A percentile compares a stretch with the other conserved stretches of the same genome.
phyloP scores from a whole-genome alignment of 148 eudicot species.

The Pouteria glomerata region DNA sequence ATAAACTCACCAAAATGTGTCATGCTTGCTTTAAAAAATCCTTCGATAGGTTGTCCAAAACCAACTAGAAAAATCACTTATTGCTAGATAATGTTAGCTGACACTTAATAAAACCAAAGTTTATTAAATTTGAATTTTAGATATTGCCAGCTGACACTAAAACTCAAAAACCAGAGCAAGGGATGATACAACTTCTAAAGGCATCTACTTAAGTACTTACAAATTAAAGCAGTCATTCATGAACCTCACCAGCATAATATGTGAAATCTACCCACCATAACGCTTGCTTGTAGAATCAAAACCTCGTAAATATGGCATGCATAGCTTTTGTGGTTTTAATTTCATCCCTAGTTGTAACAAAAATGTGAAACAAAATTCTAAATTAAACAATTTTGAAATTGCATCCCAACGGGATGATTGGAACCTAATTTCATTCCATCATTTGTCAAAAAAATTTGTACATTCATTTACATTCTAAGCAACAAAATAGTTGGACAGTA shows the following conservation, averaged over 20 bases:
- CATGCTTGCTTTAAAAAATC: slow-evolving; percentile 18
- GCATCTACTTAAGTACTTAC: background rate
- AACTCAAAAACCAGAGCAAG: no score
- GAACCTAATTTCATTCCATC: no score
- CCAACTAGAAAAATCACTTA: slow-evolving; percentile 5
- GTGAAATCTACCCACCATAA: background rate
- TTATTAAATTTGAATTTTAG: background rate
- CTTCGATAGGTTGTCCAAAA: slow-evolving; percentile 1
- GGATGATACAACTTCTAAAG: background rate
- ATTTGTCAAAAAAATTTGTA: no score
- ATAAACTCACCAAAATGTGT: slow-evolving; percentile 27
- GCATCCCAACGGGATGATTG: no score
- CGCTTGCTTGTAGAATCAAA: background rate
- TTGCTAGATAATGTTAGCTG: background rate
- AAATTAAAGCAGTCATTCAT: background rate
- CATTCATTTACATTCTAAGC: no score
- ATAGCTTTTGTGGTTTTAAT: no score
- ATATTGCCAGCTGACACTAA: background rate
- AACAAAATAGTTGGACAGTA: no score
- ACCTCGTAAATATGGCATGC: no score
- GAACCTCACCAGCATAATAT: background rate
- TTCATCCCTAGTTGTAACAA: no score
- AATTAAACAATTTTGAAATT: no score
- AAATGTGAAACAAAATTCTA: no score
- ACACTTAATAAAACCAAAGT: background rate